A percentile compares a stretch with the other conserved stretches of the same genome.
Evolutionary conservation across 208 protist species (phyloP).

Genomic region (Leishmania martiniquensis): DNA sequence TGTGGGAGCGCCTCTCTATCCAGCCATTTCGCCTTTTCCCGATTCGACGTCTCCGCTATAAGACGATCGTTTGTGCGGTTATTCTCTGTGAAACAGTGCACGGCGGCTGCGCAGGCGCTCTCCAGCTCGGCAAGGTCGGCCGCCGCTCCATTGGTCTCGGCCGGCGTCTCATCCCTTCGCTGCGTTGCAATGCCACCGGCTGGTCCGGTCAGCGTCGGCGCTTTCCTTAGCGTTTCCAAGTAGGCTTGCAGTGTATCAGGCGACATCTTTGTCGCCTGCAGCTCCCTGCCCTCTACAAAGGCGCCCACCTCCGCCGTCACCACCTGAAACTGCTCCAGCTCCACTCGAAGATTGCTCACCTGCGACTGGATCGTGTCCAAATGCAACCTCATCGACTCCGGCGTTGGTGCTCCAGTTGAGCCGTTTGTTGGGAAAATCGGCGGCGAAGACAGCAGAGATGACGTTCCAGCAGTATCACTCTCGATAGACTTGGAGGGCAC

Average conservation of each 20-base stretch:
- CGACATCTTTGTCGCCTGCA: conserved; percentile 13
- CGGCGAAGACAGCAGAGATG: conserved; percentile 4
- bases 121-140: conserved; percentile 11
- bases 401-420: no score
- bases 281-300: conserved; percentile 22
- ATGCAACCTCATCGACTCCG: neutral
- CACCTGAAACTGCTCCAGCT: conserved; percentile 42
- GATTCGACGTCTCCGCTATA: conserved; percentile 17
- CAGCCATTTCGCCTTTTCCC: conserved; percentile 14
- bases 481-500: conserved; percentile 2
- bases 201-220: neutral
- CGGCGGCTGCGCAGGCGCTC: conserved; percentile 5
- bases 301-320: conserved; percentile 18
- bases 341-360: conserved; percentile 25
- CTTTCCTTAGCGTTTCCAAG: conserved; percentile 15
- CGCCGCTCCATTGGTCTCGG: neutral
- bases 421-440: neutral
- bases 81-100: conserved; percentile 1
- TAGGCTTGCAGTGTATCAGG: conserved; percentile 23
- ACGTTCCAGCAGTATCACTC: neutral
- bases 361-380: conserved; percentile 20
- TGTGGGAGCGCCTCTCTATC: conserved; percentile 18
- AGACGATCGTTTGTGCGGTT: neutral
- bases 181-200: neutral
- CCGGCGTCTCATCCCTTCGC: neutral